Evolutionary conservation across 257 asterid genomes (phyloP).

Genomic region (Hygrophila difformis): DNA sequence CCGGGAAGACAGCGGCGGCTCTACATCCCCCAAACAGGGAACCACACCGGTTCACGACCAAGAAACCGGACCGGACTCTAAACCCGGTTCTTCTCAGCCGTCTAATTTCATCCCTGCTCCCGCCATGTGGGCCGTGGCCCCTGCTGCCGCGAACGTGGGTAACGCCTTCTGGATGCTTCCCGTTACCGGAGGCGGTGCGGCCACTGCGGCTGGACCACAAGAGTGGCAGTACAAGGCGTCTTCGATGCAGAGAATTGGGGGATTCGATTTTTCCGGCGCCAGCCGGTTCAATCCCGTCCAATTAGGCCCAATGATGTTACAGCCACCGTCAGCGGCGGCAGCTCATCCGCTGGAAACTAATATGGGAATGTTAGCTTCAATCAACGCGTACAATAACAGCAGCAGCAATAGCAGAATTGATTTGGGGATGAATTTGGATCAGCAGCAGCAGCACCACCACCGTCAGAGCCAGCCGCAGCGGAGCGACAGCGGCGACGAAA

Average conservation of each 20-base stretch:
- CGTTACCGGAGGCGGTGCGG: slow-evolving; percentile 32
- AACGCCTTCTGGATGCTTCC: slow-evolving; percentile 93
- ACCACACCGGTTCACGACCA: slow-evolving; percentile 39
- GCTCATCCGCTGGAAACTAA: slow-evolving; percentile 58
- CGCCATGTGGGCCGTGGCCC: slow-evolving; percentile 92
- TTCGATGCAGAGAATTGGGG: slow-evolving; percentile 33
- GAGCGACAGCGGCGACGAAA: slow-evolving; percentile 58
- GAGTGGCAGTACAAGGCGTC: slow-evolving; percentile 71
- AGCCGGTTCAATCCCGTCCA: slow-evolving; percentile 52
- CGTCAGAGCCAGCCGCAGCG: slow-evolving; percentile 37
- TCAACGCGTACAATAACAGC: slow-evolving; percentile 40
- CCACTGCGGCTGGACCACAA: slow-evolving; percentile 33
- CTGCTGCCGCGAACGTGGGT: slow-evolving; percentile 63
- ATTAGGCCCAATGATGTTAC: slow-evolving; percentile 48
- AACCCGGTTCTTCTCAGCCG: slow-evolving; percentile 47
- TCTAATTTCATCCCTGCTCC: slow-evolving; percentile 58
- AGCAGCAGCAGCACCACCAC: slow-evolving; percentile 55
- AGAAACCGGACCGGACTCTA: slow-evolving; percentile 49
- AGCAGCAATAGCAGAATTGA: slow-evolving; percentile 25
- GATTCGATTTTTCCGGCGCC: slow-evolving; percentile 16
- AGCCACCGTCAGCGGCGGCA: slow-evolving; percentile 31
- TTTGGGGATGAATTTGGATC: slow-evolving; percentile 60
- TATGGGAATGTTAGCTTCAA: slow-evolving; percentile 52
- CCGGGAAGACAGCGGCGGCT: slow-evolving; percentile 50
- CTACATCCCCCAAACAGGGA: slow-evolving; percentile 48